These are phyloP conservation scores for Volvox reticuliferus DNA, from an alignment of 139 green algal species.

Conservation along the genomic window DNA sequence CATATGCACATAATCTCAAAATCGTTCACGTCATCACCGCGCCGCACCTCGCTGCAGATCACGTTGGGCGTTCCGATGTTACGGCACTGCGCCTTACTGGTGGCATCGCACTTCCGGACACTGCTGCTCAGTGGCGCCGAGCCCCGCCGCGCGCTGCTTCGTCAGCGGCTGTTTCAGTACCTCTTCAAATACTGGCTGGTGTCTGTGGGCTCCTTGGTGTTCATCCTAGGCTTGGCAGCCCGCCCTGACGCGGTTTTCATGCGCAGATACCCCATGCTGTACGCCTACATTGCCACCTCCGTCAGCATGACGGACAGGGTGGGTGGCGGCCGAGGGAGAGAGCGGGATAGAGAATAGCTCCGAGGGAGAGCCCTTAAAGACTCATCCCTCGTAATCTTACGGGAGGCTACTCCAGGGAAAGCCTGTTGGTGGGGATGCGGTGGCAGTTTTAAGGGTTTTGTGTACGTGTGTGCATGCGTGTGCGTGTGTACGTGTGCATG, in stretches of 20 bases:
- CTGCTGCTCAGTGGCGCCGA: neutral
- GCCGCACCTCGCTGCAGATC: neutral
- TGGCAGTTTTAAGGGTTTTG: neutral
- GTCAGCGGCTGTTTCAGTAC: neutral
- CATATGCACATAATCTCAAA: too few species aligned
- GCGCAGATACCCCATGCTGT: conserved; percentile 1
- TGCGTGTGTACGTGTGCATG: neutral
- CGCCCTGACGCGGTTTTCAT: neutral
- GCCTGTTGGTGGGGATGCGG: neutral
- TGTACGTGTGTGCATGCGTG: neutral
- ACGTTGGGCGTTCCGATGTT: neutral
- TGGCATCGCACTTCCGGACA: neutral
- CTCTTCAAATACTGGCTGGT: conserved; percentile 24
- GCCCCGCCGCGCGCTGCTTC: neutral
- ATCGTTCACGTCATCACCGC: too few species aligned
- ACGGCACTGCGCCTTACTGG: neutral
- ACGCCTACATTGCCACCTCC: conserved; percentile 14
- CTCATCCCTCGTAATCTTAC: too few species aligned
- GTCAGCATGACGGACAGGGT: conserved; percentile 35
- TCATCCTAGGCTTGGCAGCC: neutral
- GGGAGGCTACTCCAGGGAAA: neutral
- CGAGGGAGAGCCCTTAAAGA: too few species aligned
- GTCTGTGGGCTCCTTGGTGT: neutral
- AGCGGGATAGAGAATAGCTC: neutral
- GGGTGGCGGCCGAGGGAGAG: neutral